Base-by-base conservation (phyloP, 192 early-diverging fungal genomes). In the Funneliformis mosseae region DNA sequence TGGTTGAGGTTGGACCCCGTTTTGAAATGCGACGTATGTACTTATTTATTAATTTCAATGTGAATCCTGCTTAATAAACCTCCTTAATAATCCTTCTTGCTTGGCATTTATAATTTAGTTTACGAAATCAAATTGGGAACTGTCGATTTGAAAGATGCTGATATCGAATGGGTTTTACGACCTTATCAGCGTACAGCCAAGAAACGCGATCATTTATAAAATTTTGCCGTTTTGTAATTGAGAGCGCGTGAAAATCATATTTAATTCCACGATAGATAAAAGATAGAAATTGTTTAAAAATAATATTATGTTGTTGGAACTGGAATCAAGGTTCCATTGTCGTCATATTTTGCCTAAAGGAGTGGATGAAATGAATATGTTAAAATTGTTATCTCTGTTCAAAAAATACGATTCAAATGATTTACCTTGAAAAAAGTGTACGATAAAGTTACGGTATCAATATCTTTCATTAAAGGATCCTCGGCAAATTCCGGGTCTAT, bases 111-210 rank as follows among this genome's bases (percentile, higher is more conserved):
- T 33, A 33, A 33, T 76, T 41, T 71, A 95, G 92, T 94, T 64
- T 99, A 96, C 84, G 95, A 99, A 83, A 98, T 99, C 87, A 93
- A 95, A 79, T 84, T 98, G 70, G 97, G 96, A 75, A 99, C 98
- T 0, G 93, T 96, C 33, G 98, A 99, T 70, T 90, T 97, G 80
- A 90, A 92, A 61, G 94, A 96, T 64, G 98, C 98, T 42, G 98
- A 99, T 83, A 94, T 93, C 60, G 98, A 99, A 88, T 99, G 97
- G 97, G 96, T 95, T 14, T 89, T 96, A 80, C 90, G 95, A 80
- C 96, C 96, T 43, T 99, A 96, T 87, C 91, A 92, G 74, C 86
- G 93, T 79, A 96, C 96, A 21, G 92, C 96, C 42, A 91, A 89
- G 83, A 97, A 96, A 86, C 87, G 94, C 62, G 91, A 92, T 46